Conservation (phyloP, 208 protist genomes). For the Leishmania major region DNA sequence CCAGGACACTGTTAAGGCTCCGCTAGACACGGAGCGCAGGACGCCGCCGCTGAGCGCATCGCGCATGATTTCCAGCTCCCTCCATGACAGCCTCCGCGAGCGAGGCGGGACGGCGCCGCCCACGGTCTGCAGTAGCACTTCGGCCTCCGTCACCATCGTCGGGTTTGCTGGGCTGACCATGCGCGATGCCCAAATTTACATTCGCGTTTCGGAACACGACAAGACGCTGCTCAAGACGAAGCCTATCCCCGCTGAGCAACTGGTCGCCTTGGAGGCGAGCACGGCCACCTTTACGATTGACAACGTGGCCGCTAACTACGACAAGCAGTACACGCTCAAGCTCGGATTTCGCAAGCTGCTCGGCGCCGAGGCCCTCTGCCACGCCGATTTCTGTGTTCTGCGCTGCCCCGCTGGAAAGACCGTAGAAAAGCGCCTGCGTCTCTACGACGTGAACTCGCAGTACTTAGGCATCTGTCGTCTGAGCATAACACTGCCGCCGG, state of each 20-base stretch:
- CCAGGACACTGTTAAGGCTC: background rate
- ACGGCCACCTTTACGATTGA: slow-evolving; percentile 31
- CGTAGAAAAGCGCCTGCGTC: slow-evolving; percentile 48
- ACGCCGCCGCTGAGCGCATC: background rate
- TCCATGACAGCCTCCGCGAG: background rate
- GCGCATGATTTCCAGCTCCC: background rate
- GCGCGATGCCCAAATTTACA: slow-evolving; percentile 36
- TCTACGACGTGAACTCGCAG: slow-evolving; percentile 58
- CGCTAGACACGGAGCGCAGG: background rate
- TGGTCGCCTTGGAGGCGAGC: slow-evolving; percentile 24
- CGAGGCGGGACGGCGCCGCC: background rate
- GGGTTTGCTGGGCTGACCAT: slow-evolving; percentile 30
- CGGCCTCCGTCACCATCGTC: slow-evolving; percentile 35
- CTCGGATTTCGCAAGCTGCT: slow-evolving; percentile 39
- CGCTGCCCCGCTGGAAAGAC: slow-evolving; percentile 37
- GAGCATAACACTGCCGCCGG: slow-evolving; percentile 41
- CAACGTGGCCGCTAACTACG: slow-evolving; percentile 22
- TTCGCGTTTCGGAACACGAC: slow-evolving; percentile 38
- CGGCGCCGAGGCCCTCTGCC: slow-evolving; percentile 40
- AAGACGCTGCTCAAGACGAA: slow-evolving; percentile 34
- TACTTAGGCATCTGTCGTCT: slow-evolving; percentile 64
- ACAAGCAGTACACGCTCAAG: slow-evolving; percentile 57
- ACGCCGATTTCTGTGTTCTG: slow-evolving; percentile 67
- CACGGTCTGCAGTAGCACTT: slow-evolving; percentile 6
- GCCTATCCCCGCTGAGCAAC: slow-evolving; percentile 32